Evolutionary conservation across 768 basidiomycete species (phyloP).

Genomic region (Boletellus ananas): DNA sequence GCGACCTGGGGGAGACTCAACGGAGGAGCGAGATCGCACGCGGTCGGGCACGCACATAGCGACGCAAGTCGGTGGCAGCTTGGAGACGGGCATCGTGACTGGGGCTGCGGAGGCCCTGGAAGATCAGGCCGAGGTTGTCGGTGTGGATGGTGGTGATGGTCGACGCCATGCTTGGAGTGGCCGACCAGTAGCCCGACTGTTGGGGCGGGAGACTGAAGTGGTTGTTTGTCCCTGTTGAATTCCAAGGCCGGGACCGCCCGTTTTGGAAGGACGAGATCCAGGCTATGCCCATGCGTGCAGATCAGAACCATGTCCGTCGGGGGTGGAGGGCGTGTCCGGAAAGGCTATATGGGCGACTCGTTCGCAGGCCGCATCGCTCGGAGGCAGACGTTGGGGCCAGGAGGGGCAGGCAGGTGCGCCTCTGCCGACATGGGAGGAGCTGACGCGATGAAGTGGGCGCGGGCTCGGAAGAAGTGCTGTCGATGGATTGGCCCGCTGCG

Average conservation of each 20-base stretch:
- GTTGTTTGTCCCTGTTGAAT: conserved; percentile 31
- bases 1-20: conserved; percentile 50
- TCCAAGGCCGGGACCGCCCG: conserved; percentile 11
- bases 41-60: conserved; percentile 53
- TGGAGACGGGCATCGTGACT: conserved; percentile 61
- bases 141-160: conserved; percentile 51
- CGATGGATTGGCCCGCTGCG: conserved; percentile 21
- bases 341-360: too few species aligned
- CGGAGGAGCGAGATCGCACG: conserved; percentile 4
- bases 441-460: conserved; percentile 15
- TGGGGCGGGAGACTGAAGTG: conserved; percentile 9
- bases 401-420: too few species aligned
- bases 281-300: too few species aligned
- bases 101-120: conserved; percentile 61
- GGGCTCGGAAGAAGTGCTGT: conserved; percentile 9
- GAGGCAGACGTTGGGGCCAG: too few species aligned
- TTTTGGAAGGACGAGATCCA: conserved; percentile 9
- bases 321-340: too few species aligned
- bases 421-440: conserved; percentile 27
- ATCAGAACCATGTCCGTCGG: background rate
- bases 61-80: conserved; percentile 67
- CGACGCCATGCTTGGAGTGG: conserved; percentile 53
- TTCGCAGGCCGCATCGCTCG: too few species aligned
- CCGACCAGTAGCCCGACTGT: conserved; percentile 1
- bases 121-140: conserved; percentile 64